phyloP scores from a whole-genome alignment of 164 flowering plant genomes.

The Piper longum region DNA sequence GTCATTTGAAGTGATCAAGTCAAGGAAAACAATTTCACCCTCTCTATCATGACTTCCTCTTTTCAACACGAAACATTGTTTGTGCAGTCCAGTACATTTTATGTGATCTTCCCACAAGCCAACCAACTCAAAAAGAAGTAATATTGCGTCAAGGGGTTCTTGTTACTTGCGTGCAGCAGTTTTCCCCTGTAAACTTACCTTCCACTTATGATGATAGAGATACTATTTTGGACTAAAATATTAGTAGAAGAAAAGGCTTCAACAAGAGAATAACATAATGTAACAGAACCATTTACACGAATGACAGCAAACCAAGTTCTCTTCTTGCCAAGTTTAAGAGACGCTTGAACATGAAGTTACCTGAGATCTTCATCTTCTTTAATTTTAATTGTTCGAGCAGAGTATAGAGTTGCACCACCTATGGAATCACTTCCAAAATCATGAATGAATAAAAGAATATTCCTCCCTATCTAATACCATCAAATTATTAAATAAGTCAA shows the following conservation, averaged over 20 bases:
- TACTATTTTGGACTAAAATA: background rate
- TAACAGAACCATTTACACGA: background rate
- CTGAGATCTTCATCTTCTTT: slow-evolving; percentile 79
- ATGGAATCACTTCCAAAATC: slow-evolving; percentile 7
- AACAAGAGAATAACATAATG: too few species aligned
- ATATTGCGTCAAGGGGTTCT: background rate
- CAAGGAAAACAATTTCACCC: background rate
- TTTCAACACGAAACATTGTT: background rate
- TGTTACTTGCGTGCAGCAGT: background rate
- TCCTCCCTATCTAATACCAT: background rate
- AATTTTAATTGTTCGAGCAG: slow-evolving; percentile 71
- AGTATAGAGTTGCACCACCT: slow-evolving; percentile 59
- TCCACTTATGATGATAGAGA: background rate
- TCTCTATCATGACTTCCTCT: background rate
- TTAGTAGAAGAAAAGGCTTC: too few species aligned
- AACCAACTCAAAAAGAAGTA: background rate
- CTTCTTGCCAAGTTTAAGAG: background rate
- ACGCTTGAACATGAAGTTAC: slow-evolving; percentile 18
- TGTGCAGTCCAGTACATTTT: background rate
- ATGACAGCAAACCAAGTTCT: background rate
- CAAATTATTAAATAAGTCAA: background rate
- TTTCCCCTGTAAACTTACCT: too few species aligned
- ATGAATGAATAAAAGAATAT: background rate
- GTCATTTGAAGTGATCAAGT: too few species aligned
- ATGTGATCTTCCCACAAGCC: background rate